These are phyloP conservation scores for Kodamaea sagamina DNA, from an alignment of 805 yeast species.

Conservation along the genomic window DNA sequence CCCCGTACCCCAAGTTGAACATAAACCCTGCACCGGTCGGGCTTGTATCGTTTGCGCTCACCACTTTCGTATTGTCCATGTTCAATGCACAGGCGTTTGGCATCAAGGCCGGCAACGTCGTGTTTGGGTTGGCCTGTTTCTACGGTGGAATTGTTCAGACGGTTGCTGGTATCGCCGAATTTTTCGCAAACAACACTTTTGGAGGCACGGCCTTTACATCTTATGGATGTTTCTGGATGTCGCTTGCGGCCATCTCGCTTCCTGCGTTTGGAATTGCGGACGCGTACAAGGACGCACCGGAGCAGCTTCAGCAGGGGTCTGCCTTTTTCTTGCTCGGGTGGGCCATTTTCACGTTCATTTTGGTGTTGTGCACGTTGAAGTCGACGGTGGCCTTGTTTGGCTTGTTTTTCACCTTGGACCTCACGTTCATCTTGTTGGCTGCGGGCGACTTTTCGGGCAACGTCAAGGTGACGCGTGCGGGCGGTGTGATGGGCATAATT, in stretches of 20 bases:
- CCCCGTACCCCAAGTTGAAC: constrained; percentile 48
- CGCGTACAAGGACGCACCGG: constrained; percentile 46
- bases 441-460: constrained; percentile 51
- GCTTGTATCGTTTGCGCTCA: constrained; percentile 48
- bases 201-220: constrained; percentile 54
- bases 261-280: constrained; percentile 58
- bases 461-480: constrained; percentile 19
- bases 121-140: constrained; percentile 49
- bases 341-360: constrained; percentile 63
- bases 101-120: constrained; percentile 43
- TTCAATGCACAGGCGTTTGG: constrained; percentile 48
- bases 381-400: constrained; percentile 51
- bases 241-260: constrained; percentile 49
- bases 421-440: constrained; percentile 54
- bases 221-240: constrained; percentile 59
- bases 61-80: constrained; percentile 51
- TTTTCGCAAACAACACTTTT: constrained; percentile 54
- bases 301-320: constrained; percentile 47
- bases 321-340: constrained; percentile 65
- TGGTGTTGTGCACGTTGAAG: constrained; percentile 55
- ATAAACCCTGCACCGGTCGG: constrained; percentile 59
- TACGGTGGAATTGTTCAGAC: constrained; percentile 53
- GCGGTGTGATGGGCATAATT: constrained; percentile 27
- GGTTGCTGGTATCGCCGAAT: constrained; percentile 54
- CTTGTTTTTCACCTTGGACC: constrained; percentile 53